phyloP scores from a whole-genome alignment of 179 eudicot genomes.

The Amaranthus tricolor region DNA sequence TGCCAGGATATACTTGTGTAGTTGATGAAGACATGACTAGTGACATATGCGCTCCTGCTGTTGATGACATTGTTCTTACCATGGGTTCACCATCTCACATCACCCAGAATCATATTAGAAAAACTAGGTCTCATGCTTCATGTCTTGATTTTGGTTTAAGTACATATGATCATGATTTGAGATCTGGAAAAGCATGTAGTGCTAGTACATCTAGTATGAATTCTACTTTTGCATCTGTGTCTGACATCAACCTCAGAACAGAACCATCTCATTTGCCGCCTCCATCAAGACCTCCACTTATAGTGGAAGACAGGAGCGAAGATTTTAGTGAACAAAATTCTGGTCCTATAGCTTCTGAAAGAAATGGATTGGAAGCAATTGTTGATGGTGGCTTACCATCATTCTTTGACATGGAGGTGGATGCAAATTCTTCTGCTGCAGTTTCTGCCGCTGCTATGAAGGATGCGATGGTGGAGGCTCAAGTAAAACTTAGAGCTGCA shows the following conservation, averaged over 20 bases:
- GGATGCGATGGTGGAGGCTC: constrained; percentile 68
- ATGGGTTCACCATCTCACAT: constrained; percentile 32
- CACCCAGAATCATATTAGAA: constrained; percentile 32
- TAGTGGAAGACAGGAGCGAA: constrained; percentile 34
- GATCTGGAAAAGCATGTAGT: constrained; percentile 29
- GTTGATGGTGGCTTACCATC: constrained; percentile 42
- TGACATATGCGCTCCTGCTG: constrained; percentile 25
- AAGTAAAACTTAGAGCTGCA: constrained; percentile 55
- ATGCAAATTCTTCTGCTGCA: constrained; percentile 62
- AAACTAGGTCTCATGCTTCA: constrained; percentile 36
- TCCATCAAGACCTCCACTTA: constrained; percentile 62
- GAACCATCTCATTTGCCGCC: constrained; percentile 66
- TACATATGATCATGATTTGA: constrained; percentile 28
- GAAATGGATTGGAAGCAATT: constrained; percentile 36
- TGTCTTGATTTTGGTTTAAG: constrained; percentile 29
- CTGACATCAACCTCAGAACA: constrained; percentile 53
- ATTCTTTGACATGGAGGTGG: constrained; percentile 68
- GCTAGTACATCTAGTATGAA: constrained; percentile 22
- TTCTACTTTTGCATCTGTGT: constrained; percentile 42
- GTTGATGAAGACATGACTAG: constrained; percentile 34
- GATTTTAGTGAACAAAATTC: constrained; percentile 26
- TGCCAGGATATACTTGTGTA: constrained; percentile 55
- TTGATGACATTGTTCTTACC: constrained; percentile 34
- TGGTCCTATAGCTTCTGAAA: constrained; percentile 42
- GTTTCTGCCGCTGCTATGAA: constrained; percentile 68